Base-by-base conservation (phyloP, 1,139 yeast species). In the Pichia terricola region DNA sequence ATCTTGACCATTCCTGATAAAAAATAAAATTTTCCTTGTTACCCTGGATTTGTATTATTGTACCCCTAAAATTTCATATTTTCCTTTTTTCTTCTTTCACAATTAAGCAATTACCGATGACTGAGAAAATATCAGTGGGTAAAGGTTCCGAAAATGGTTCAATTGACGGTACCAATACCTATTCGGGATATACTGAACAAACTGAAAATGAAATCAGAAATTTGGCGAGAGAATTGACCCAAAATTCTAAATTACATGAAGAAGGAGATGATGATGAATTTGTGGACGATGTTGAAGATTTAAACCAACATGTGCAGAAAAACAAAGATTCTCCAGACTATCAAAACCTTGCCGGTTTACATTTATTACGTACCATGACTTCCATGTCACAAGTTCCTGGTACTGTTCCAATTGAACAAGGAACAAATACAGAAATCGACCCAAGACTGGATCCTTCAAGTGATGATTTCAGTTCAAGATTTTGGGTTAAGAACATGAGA, bases 401-500 rank as follows among this genome's bases (percentile, higher is more conserved):
- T 38, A 63, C 68, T 5, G 34, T 59, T 34, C 72, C 77, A 4
- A 67, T 56, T 45, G 48, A 54, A n/a, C 30, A 26, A 9, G 22
- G 11, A 4, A n/a, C n/a, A n/a, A 26, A 9, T 30, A 53, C 45
- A 2, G 38, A 38, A 2, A 42, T 53, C 28, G 75, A 75, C 51
- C 67, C 77, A 10, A 63, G 67, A 42, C 59, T 79, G 39, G 79
- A 79, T 53, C 85, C 85, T n/a, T 62, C 59, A 46, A 66, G 76
- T 35, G 78, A 73, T 16, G 59, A 74, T 10, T 86, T 86, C 63
- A 70, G 67, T 46, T 66, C 89, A 32, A 72, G 72, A 53, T 77
- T 72, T 45, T 87, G 95, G 95, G 79, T 84, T 47, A 76, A 77
- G 60, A 82, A 82, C 58, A 65, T 83, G 69, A 72, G 77, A 51